Conservation (phyloP, 371 early-diverging fungal species). For the Lichtheimia corymbifera region DNA sequence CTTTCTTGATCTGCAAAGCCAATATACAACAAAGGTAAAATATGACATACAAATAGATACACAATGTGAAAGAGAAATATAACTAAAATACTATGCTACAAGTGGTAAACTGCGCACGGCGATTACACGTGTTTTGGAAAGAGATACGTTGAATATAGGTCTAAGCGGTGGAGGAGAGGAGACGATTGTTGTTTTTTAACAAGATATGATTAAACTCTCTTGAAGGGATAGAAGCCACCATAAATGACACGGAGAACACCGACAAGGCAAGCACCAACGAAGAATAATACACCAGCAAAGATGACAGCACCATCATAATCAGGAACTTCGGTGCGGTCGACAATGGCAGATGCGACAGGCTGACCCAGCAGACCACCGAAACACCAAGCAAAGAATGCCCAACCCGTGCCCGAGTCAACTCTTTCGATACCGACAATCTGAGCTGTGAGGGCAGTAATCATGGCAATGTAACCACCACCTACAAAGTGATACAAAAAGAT, state of each 20-base stretch:
- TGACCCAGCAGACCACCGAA: slow-evolving; percentile 56
- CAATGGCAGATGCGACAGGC: slow-evolving; percentile 50
- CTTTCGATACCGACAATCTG: slow-evolving; percentile 53
- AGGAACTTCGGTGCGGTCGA: slow-evolving; percentile 17
- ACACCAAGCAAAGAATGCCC: slow-evolving; percentile 48
- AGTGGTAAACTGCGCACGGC: too few species aligned
- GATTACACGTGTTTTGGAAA: too few species aligned
- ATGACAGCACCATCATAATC: slow-evolving; percentile 26
- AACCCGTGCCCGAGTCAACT: slow-evolving; percentile 53
- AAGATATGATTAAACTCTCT: slow-evolving; percentile 5
- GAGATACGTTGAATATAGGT: too few species aligned
- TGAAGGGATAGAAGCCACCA: slow-evolving; percentile 24
- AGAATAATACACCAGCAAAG: slow-evolving; percentile 26
- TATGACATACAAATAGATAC: too few species aligned
- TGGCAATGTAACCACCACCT: slow-evolving; percentile 59
- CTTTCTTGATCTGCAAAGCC: too few species aligned
- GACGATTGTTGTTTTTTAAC: too few species aligned
- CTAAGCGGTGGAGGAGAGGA: not conserved
- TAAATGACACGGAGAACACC: slow-evolving; percentile 24
- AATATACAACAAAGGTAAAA: too few species aligned
- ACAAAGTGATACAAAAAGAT: too few species aligned
- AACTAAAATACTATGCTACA: too few species aligned
- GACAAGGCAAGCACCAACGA: slow-evolving; percentile 28
- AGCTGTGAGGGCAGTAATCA: slow-evolving; percentile 50
- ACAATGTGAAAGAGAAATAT: too few species aligned